These are phyloP conservation scores for Fusarium sp. DNA, from an alignment of 2,329 filamentous ascomycete genomes.

Conservation along the genomic window DNA sequence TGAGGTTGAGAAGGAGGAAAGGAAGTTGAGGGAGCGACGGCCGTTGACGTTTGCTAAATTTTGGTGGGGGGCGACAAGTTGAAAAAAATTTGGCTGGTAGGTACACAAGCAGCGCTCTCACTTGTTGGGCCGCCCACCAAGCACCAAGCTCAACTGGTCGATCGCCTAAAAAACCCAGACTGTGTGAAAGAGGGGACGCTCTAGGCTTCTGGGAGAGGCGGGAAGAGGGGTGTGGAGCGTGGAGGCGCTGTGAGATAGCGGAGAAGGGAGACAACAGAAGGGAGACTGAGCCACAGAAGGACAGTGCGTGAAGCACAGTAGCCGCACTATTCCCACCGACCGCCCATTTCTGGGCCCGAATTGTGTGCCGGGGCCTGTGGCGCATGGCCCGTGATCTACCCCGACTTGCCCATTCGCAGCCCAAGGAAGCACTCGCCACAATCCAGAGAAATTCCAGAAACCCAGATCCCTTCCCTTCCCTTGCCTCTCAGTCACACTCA, in stretches of 20 bases:
- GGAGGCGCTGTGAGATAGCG: conserved; percentile 40
- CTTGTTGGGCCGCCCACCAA: conserved; percentile 49
- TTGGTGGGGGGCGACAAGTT: conserved; percentile 54
- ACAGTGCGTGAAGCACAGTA: conserved; percentile 20
- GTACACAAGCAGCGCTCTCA: conserved; percentile 35
- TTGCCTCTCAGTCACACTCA: conserved; percentile 1
- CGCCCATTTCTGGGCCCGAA: conserved; percentile 2
- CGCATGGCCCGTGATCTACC: conserved; percentile 32
- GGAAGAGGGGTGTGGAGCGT: conserved; percentile 28
- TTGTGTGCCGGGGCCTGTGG: conserved; percentile 25
- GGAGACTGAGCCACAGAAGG: conserved; percentile 25
- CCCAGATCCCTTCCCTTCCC: conserved; percentile 21
- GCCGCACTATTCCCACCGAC: neutral
- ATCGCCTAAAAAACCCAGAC: conserved; percentile 40
- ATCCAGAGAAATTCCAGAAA: conserved; percentile 38
- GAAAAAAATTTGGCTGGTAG: conserved; percentile 51
- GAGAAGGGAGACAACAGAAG: conserved; percentile 43
- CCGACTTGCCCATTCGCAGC: conserved; percentile 27
- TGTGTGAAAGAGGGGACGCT: conserved; percentile 38
- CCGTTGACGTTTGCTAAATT: conserved; percentile 55
- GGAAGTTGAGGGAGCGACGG: conserved; percentile 50
- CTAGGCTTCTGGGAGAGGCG: conserved; percentile 15
- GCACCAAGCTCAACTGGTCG: conserved; percentile 45
- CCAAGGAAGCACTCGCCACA: conserved; percentile 38
- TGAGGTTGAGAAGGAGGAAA: conserved; percentile 49